Base-by-base conservation (phyloP, 352 stramenopile genomes). In the Phytopythium boreale region DNA sequence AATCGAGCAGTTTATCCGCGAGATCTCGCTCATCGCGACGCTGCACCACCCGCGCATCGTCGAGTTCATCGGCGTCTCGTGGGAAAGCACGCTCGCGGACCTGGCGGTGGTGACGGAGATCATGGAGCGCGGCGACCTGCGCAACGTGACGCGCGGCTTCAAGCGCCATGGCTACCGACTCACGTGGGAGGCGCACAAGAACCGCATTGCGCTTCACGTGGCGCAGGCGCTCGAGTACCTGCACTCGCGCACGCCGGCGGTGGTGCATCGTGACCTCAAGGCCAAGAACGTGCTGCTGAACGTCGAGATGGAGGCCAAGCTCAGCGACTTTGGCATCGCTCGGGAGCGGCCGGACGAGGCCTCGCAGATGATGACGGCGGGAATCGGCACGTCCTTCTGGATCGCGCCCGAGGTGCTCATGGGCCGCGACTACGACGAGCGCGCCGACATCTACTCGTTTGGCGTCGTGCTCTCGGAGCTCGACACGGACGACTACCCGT, bases 291-390 rank as follows among this genome's bases (percentile, higher is more conserved):
- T 83, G 56, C 31, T 83, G 43, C 46, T 80, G 44, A 78, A 81
- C 60, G 61, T 65, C 14, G 68, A 86, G 17, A 72, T 84, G 71
- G 70, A 88, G 43, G 81, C 81, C 29, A 92, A 92, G 47, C 67
- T 92, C 22, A 90, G 79, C 37, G 83, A 92, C 68, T 92, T 92
- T 67, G 79, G 81, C 8, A 77, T 88, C 37, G 84, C 79, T 1
- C 79, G 81, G 2, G 74, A 87, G 59, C 70, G 74, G 20, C 77
- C 80, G 24, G 72, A 84, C 34, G 77, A 84, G 56, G 73, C 79
- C 43, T 75, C 61, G 37, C 78, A 82, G 36, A 71, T 80, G 71
- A 88, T 90, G 79, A 90, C 82, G 0, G 67, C 74, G 10, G 82
- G 78, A 39, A 82, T 91, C 44, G 82, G 80, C 5, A 89, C 82